Evolutionary conservation across 75 land plant genomes (phyloP).

Genomic region (Isoetes taiwanensis): DNA sequence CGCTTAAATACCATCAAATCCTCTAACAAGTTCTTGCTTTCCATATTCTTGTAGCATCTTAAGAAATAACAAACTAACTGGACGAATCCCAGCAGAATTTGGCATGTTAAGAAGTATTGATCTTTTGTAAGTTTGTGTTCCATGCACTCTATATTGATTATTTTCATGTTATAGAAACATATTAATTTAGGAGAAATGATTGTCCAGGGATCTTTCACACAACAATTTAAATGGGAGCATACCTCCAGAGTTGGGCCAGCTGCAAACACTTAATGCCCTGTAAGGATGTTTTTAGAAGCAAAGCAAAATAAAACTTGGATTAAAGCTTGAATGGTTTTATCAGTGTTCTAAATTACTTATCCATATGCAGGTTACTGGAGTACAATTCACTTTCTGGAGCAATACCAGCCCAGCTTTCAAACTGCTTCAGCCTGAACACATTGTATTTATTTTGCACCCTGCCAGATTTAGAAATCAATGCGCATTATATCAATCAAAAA

Average conservation of each 20-base stretch:
- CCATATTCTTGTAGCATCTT: conserved; percentile 67
- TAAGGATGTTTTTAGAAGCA: too few species aligned
- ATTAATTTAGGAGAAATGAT: too few species aligned
- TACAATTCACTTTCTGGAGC: conserved; percentile 72
- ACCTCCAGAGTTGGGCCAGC: conserved; percentile 82
- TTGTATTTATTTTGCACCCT: too few species aligned
- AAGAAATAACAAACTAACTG: conserved; percentile 52
- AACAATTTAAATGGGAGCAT: conserved; percentile 58
- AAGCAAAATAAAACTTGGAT: too few species aligned
- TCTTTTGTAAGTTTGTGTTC: conserved; percentile 74
- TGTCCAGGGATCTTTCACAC: conserved; percentile 65
- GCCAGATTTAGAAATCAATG: too few species aligned
- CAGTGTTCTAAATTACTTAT: too few species aligned
- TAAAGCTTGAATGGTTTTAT: too few species aligned
- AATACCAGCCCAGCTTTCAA: conserved; percentile 43
- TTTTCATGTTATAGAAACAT: too few species aligned
- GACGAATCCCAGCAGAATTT: conserved; percentile 64
- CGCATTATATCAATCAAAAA: too few species aligned
- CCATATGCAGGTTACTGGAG: conserved; percentile 55
- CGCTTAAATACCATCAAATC: too few species aligned
- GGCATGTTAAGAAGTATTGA: conserved; percentile 76
- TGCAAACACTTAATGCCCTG: conserved; percentile 55
- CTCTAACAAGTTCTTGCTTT: too few species aligned
- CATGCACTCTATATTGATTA: too few species aligned
- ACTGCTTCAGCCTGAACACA: conserved; percentile 63